These are phyloP conservation scores for Amylostereum chailletii DNA, from an alignment of 1,284 basidiomycete species.

Conservation along the genomic window DNA sequence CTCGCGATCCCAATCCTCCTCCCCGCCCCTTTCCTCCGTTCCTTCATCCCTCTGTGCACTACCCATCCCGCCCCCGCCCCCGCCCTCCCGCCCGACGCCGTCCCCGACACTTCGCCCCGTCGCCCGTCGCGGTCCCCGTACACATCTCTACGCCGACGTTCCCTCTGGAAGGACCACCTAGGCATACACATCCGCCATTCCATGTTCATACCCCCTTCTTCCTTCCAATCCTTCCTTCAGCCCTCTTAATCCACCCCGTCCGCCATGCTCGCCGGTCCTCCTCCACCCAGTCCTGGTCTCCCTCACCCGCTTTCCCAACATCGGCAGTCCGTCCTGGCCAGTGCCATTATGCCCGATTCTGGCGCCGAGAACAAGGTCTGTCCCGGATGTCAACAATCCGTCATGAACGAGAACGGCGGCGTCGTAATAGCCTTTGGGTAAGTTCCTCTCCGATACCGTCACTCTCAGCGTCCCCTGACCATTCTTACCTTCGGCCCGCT, in stretches of 20 bases:
- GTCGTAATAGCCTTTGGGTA: conserved; percentile 90
- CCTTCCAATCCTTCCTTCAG: neutral
- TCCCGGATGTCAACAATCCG: conserved; percentile 79
- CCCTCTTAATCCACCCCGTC: neutral
- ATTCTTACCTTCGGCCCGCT: conserved; percentile 14
- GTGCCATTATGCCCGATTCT: conserved; percentile 2
- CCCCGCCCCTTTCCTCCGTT: too few species aligned
- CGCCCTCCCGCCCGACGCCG: neutral
- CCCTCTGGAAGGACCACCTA: neutral
- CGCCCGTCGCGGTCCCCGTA: neutral
- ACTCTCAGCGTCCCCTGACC: conserved; percentile 7
- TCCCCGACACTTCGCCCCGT: neutral
- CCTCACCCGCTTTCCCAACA: conserved; percentile 5
- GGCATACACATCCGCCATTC: neutral
- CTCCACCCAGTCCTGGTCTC: conserved; percentile 5
- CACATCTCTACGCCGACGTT: conserved; percentile 2
- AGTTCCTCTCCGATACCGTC: conserved; percentile 17
- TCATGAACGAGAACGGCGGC: conserved; percentile 79
- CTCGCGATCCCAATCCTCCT: too few species aligned
- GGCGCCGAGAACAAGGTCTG: conserved; percentile 57
- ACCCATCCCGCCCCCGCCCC: neutral
- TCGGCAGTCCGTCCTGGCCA: conserved; percentile 1
- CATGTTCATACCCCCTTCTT: neutral
- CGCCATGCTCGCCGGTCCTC: conserved; percentile 8
- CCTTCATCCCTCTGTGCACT: too few species aligned